Evolutionary conservation across 1,284 basidiomycete genomes (phyloP).

Genomic region (Peniophora sp.): DNA sequence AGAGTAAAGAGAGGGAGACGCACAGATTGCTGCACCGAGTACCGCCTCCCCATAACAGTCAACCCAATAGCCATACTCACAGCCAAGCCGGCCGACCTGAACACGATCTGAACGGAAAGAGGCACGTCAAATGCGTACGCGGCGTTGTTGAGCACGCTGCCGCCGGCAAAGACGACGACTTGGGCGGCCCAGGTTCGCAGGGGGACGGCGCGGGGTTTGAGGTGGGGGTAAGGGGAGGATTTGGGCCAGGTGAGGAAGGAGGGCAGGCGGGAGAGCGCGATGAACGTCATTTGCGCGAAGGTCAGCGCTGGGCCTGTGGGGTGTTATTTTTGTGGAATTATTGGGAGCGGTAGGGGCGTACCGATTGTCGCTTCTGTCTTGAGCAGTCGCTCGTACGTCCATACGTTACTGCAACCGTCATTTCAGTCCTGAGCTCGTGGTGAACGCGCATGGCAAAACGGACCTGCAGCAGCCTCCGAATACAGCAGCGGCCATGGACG

Average conservation of each 20-base stretch:
- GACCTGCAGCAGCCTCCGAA: slow-evolving; percentile 81
- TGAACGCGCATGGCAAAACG: slow-evolving; percentile 18
- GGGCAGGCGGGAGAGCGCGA: slow-evolving; percentile 55
- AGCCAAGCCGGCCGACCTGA: slow-evolving; percentile 69
- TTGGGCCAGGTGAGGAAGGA: slow-evolving; percentile 37
- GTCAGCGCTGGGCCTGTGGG: slow-evolving; percentile 71
- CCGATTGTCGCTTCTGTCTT: slow-evolving; percentile 64
- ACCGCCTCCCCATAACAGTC: slow-evolving; percentile 2
- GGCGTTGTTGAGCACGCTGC: slow-evolving; percentile 78
- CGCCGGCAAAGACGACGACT: slow-evolving; percentile 64
- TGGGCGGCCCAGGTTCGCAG: slow-evolving; percentile 68
- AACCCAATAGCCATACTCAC: slow-evolving; percentile 19
- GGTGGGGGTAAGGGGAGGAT: slow-evolving; percentile 29
- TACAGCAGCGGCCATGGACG: slow-evolving; percentile 48
- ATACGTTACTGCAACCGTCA: slow-evolving; percentile 50
- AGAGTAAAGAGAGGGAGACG: not conserved
- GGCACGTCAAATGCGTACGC: slow-evolving; percentile 79
- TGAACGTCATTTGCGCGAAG: slow-evolving; percentile 78
- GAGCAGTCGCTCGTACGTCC: slow-evolving; percentile 64
- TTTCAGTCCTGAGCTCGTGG: not conserved
- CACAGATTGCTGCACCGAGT: no score
- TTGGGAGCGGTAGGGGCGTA: slow-evolving; percentile 17
- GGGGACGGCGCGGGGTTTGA: slow-evolving; percentile 69
- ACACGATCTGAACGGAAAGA: slow-evolving; percentile 80
- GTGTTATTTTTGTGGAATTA: not conserved